phyloP scores from a whole-genome alignment of 2,329 filamentous ascomycete species.

The Ceratocystis albifundus region DNA sequence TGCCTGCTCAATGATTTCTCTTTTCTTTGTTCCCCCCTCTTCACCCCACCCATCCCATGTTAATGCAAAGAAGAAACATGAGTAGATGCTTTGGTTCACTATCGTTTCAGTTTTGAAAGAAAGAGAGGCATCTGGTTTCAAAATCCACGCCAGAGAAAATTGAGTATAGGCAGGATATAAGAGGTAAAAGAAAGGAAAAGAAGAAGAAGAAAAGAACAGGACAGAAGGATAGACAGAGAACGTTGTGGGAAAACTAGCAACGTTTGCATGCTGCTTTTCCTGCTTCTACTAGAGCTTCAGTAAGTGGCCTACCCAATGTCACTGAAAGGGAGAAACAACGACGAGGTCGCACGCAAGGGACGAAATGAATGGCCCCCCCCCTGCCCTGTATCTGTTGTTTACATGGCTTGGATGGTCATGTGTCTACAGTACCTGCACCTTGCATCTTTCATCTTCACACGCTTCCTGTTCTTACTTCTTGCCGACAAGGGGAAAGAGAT shows the following conservation, averaged over 20 bases:
- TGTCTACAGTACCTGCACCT: background rate
- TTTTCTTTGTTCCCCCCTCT: background rate
- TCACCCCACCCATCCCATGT: background rate
- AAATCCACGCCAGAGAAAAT: background rate
- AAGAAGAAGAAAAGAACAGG: no score
- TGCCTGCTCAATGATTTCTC: background rate
- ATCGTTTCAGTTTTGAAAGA: background rate
- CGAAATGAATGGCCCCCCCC: no score
- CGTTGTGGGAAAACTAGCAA: no score
- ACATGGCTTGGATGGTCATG: no score
- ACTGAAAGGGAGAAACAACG: no score
- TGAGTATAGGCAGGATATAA: background rate
- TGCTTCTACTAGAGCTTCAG: no score
- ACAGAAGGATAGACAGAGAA: background rate
- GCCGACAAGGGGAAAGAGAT: conserved; percentile 3
- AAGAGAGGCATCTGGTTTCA: background rate
- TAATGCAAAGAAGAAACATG: background rate
- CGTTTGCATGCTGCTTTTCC: no score
- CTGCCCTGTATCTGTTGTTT: no score
- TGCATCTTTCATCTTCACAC: background rate
- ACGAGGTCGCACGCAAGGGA: no score
- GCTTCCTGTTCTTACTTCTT: background rate
- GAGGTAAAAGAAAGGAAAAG: no score
- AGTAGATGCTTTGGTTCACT: background rate
- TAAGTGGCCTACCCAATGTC: no score